Conservation (phyloP, 2,329 filamentous ascomycete genomes). For the Pseudogymnoascus sp. region DNA sequence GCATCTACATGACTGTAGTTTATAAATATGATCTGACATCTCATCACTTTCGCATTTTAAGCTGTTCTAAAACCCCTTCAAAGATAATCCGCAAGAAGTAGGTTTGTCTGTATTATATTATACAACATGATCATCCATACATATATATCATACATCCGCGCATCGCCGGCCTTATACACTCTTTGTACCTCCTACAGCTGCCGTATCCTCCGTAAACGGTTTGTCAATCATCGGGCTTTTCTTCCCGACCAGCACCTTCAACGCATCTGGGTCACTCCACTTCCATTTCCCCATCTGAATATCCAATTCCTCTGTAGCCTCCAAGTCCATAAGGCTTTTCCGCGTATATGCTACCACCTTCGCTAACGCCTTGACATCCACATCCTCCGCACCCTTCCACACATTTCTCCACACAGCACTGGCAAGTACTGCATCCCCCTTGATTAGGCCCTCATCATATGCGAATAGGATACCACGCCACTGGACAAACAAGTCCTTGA, state of each 20-base stretch:
- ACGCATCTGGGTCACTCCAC: conserved; percentile 39
- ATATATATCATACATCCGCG: conserved; percentile 5
- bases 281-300: conserved; percentile 39
- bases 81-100: not conserved
- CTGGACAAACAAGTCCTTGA: conserved; percentile 86
- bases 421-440: conserved; percentile 69
- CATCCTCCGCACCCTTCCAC: conserved; percentile 63
- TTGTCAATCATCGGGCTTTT: conserved; percentile 33
- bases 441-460: conserved; percentile 73
- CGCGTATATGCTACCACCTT: conserved; percentile 57
- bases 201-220: conserved; percentile 22
- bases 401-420: conserved; percentile 89
- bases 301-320: conserved; percentile 43
- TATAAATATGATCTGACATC: not conserved
- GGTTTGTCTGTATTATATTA: conserved; percentile 6
- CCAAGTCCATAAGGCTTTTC: conserved; percentile 45
- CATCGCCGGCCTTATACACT: not conserved
- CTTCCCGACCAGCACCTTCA: conserved; percentile 29
- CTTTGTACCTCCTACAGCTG: not conserved
- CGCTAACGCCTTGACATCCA: conserved; percentile 53
- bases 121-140: conserved; percentile 5
- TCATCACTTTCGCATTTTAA: not conserved
- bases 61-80: not conserved
- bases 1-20: not conserved
- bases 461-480: conserved; percentile 82